Evolutionary conservation across 164 flowering plant species (phyloP).

Genomic region (Macadamia integrifolia): DNA sequence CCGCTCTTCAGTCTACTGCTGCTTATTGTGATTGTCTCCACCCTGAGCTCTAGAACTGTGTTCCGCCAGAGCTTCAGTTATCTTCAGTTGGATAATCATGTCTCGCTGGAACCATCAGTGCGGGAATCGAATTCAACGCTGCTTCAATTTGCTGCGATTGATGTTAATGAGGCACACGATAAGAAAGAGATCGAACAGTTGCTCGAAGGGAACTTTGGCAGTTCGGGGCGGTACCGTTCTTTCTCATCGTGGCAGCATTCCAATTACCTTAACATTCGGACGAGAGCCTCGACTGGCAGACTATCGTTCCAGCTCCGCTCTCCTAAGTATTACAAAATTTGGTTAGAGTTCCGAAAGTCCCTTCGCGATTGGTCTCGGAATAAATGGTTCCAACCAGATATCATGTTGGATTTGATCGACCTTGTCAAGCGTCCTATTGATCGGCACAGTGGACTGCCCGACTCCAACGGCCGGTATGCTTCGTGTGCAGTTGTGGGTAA

Average conservation of each 20-base stretch:
- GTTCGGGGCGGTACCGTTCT: constrained; percentile 35
- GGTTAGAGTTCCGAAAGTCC: constrained; percentile 51
- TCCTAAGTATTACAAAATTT: constrained; percentile 41
- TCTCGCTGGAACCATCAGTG: constrained; percentile 1
- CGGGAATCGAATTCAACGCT: constrained; percentile 53
- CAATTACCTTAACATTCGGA: constrained; percentile 18
- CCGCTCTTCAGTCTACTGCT: constrained; percentile 45
- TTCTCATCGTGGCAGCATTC: constrained; percentile 43
- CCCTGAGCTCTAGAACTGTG: constrained; percentile 31
- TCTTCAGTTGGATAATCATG: constrained; percentile 8
- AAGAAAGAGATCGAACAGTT: constrained; percentile 56
- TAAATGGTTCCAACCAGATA: constrained; percentile 44
- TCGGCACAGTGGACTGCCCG: constrained; percentile 18
- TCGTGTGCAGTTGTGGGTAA: constrained; percentile 95
- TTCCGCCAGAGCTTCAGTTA: constrained; percentile 21
- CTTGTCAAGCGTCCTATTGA: constrained; percentile 52
- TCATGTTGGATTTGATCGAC: constrained; percentile 51
- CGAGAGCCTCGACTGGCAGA: constrained; percentile 18
- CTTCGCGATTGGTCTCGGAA: constrained; percentile 60
- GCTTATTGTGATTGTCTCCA: constrained; percentile 33
- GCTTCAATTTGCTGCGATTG: constrained; percentile 57
- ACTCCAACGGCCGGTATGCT: constrained; percentile 24
- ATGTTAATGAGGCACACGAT: constrained; percentile 36
- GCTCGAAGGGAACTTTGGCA: constrained; percentile 49
- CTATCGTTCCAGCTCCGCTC: constrained; percentile 39